Evolutionary conservation across 495 filamentous ascomycete species (phyloP), one percentile per base, ranked within the genome.

Genomic region (Pseudomonodictys pantanalensis): DNA sequence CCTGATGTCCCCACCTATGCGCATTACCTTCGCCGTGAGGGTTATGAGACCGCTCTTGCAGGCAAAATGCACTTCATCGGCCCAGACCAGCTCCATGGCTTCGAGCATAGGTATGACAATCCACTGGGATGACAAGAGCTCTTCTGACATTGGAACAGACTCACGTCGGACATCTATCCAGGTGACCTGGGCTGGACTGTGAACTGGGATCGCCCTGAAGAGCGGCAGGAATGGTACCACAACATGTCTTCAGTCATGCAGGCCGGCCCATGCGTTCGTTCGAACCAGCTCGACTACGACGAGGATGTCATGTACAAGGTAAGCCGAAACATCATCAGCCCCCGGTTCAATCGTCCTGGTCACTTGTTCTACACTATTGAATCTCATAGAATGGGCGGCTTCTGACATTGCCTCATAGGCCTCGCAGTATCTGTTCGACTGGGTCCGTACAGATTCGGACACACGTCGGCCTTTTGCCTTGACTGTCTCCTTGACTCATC

Each of bases 31-130:
- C 88, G 90, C n/a, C 76, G 79, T 15, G 82, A 86, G 67, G 89
- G 88, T 42, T 96, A 96, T 67, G 86, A 95, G 73, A 93, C 90
- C n/a, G 86, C 84, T 3, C 74, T 96, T 60, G 89, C 90, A 0
- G 90, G 90, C 52, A 96, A 96, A 79, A 96, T 96, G 90, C 90
- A 96, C 71, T 96, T 96, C 72, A 88, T 91, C 55, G 90, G 90
- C 43, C 78, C 79, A 1, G 90, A 96, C 67, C 90, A 96, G 74
- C 78, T 95, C 50, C 90, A 96, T 72, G 90, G 90, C 29, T 96
- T 90, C 66, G 90, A 96, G 75, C 84, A 87, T 65, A 81, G 90
- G 52, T 58, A 45, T 41, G 56, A 15, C 12, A 23, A 39, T 30
- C 35, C 35, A 22, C 23, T 24, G 23, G 2, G 18, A 24, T 42